Base-by-base conservation (phyloP, 1,284 basidiomycete genomes). In the Wallemia ichthyophaga region DNA sequence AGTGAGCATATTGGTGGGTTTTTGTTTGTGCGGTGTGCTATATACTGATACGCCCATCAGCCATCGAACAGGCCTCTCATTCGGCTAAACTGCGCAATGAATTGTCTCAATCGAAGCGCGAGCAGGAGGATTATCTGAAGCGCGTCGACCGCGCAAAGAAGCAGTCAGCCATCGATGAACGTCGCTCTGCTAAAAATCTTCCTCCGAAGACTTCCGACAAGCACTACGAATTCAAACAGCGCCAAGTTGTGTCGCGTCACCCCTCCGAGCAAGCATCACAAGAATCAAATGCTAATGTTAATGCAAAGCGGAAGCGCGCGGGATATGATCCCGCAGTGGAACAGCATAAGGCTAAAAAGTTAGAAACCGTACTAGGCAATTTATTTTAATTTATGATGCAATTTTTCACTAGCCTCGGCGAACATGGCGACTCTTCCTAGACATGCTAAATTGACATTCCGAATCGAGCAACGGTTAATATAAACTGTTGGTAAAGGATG, bases 1-100 rank as follows among this genome's bases (percentile, higher is more conserved):
- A 91, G 87, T 13, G 94, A 96, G 70, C 92, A 96, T 76, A 83
- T 99, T 67, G 87, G 91, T 91, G 68, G 69, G 87, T 76, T 17
- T 15, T 23, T 26, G 0, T 33, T 26, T 28, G 24, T 58, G 9
- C 27, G 31, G 58, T 58, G n/a, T 31, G 7, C 9, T 31, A 31
- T 31, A 31, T 31, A 7, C 17, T 31, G 17, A 31, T 17, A 5
- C n/a, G 2, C 48, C 26, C 31, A 0, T 58, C n/a, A 19, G 21
- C 57, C 37, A 15, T 24, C 15, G 27, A 7, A 15, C 13, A 85
- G 19, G 88, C 91, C 25, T 74, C 85, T 5, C 87, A 91, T 67
- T 74, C 82, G 5, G 85, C 89, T 1, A 81, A 84, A 64, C 72
- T 98, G 23, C 85, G 92, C 7, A 80, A 85, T 59, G 91, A 96